These are phyloP conservation scores for Backusella circina DNA, from an alignment of 192 early-diverging fungal species.

Conservation along the genomic window DNA sequence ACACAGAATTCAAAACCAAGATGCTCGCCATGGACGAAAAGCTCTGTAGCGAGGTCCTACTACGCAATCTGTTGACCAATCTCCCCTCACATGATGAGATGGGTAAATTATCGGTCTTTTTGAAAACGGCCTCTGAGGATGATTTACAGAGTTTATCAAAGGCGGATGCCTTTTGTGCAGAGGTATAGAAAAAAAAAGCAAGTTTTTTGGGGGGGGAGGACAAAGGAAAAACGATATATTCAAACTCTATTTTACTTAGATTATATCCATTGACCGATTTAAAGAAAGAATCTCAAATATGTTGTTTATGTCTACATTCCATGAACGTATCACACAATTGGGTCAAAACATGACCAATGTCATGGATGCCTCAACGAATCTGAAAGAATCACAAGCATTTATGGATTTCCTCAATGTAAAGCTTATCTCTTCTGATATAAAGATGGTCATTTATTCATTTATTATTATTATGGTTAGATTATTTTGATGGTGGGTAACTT, in stretches of 20 bases:
- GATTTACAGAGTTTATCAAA: conserved; percentile 55
- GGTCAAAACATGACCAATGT: conserved; percentile 58
- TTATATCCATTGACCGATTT: conserved; percentile 74
- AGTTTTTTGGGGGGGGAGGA: too few relatives aligned
- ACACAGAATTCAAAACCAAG: conserved; percentile 62
- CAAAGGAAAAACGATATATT: too few relatives aligned
- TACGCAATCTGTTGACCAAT: conserved; percentile 66
- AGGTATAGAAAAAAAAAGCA: conserved; percentile 23
- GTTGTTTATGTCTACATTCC: conserved; percentile 65
- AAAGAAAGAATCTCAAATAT: conserved; percentile 73
- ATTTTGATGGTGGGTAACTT: conserved; percentile 81
- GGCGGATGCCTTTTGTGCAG: conserved; percentile 75
- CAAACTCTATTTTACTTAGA: too few relatives aligned
- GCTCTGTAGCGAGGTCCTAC: conserved; percentile 57
- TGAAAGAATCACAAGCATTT: conserved; percentile 66
- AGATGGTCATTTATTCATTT: too few relatives aligned
- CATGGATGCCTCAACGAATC: conserved; percentile 56
- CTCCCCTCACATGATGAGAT: conserved; percentile 71
- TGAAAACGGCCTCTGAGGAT: conserved; percentile 59
- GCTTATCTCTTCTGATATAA: too few relatives aligned
- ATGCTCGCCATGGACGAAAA: conserved; percentile 69
- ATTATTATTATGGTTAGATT: conserved; percentile 31
- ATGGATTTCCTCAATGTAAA: conserved; percentile 65
- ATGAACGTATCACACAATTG: conserved; percentile 58
- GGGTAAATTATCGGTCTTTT: conserved; percentile 67